A percentile compares a stretch with the other conserved stretches of the same genome.
Conservation (phyloP, 1,139 yeast species). For the Debaryomyces singareniensis region DNA sequence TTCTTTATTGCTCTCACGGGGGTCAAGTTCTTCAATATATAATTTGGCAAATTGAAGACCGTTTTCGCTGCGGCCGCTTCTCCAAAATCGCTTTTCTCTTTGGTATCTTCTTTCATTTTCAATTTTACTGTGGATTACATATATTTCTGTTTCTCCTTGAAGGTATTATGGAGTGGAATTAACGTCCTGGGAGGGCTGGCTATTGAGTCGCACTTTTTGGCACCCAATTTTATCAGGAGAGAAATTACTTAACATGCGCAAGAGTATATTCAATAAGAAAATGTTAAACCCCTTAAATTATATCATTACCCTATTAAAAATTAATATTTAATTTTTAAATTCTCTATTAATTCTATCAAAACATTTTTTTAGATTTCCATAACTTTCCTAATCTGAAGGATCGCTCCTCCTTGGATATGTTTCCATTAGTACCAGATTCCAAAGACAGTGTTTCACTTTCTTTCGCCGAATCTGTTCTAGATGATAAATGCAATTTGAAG, state of each 20-base stretch:
- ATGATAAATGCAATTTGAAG: constrained; percentile 12
- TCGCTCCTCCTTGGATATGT: constrained; percentile 3
- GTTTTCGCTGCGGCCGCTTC: not conserved
- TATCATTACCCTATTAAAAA: too few relatives aligned
- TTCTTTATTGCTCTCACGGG: constrained; percentile 9
- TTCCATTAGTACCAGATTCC: constrained; percentile 6
- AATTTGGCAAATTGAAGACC: constrained; percentile 12
- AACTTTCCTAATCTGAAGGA: constrained; percentile 6
- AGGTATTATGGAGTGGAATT: not conserved
- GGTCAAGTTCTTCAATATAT: constrained; percentile 14
- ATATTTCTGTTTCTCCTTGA: too few relatives aligned
- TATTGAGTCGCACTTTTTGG: constrained; percentile 4
- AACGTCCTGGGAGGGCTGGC: constrained; percentile 1
- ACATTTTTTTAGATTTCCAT: constrained; percentile 7
- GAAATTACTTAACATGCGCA: too few relatives aligned
- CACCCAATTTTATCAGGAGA: constrained; percentile 2
- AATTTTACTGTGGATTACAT: too few relatives aligned
- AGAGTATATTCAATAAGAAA: too few relatives aligned
- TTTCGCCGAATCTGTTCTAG: constrained; percentile 1
- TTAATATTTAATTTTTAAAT: too few relatives aligned
- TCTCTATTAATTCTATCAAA: constrained; percentile 4
- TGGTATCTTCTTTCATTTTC: too few relatives aligned
- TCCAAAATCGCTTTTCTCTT: too few relatives aligned
- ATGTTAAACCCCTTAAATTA: too few relatives aligned
- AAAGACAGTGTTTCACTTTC: constrained; percentile 2